phyloP scores from a whole-genome alignment of 2,329 filamentous ascomycete species.

The Stachybotrys elegans region DNA sequence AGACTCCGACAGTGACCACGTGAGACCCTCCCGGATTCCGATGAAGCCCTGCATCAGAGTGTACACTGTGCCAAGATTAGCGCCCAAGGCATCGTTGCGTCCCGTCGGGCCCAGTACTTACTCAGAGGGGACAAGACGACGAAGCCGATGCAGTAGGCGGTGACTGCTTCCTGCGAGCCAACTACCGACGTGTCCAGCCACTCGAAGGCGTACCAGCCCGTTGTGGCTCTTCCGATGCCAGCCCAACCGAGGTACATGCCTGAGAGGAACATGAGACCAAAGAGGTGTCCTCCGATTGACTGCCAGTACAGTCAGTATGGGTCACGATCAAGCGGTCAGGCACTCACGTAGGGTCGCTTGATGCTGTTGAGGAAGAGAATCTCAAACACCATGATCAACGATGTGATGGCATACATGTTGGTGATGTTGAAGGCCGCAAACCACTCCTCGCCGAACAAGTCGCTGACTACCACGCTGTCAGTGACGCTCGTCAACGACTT shows the following conservation, averaged over 20 bases:
- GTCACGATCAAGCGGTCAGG: neutral
- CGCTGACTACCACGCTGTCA: conserved; percentile 33
- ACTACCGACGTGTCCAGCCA: conserved; percentile 43
- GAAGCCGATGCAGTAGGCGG: conserved; percentile 39
- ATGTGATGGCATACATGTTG: conserved; percentile 39
- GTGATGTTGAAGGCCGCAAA: conserved; percentile 41
- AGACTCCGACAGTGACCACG: conserved; percentile 17
- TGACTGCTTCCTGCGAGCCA: conserved; percentile 37
- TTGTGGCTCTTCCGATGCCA: conserved; percentile 39
- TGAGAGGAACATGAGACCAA: conserved; percentile 34
- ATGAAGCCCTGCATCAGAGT: conserved; percentile 44
- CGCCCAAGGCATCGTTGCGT: neutral
- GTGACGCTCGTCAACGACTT: conserved; percentile 6
- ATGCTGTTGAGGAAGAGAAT: conserved; percentile 48
- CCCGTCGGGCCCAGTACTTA: conserved; percentile 26
- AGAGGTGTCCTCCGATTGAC: conserved; percentile 39
- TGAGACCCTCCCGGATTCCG: conserved; percentile 40
- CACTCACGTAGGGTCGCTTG: conserved; percentile 42
- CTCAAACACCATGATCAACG: conserved; percentile 39
- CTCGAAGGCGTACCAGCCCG: conserved; percentile 42
- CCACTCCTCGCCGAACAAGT: conserved; percentile 42
- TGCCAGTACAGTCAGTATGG: conserved; percentile 17
- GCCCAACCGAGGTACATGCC: conserved; percentile 46
- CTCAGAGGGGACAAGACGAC: conserved; percentile 36
- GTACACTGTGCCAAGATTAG: conserved; percentile 33